Evolutionary conservation across 371 early-diverging fungal species (phyloP), one percentile per base, ranked within the genome.

Genomic region (Modicella reniformis): DNA sequence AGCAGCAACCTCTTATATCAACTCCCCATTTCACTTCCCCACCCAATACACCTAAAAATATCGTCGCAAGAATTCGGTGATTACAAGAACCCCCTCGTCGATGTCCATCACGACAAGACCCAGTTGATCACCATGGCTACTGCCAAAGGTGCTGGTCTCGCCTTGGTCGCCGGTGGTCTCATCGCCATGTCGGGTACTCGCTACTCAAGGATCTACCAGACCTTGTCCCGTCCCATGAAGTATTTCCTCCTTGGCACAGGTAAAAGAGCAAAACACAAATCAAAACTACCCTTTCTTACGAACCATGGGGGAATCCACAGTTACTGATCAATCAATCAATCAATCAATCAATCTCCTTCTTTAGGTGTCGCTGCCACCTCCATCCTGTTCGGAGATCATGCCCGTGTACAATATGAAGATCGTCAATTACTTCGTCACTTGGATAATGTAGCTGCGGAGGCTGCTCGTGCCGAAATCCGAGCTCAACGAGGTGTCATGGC

Each of bases 31-130:
- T 17, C 32, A 52, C 32, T 47, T 25, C 8, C 32, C 21, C 25
- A 79, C 89, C 5, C 83, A 83, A 30, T 91, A 87, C 72, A 82
- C 86, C n/a, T n/a, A n/a, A n/a, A n/a, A n/a, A n/a, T n/a, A n/a
- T n/a, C n/a, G n/a, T n/a, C n/a, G n/a, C 61, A 87, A 88, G 53
- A 80, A 87, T 8, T 82, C 88, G 19, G 80, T 82, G 12, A 86
- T 93, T 59, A 83, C 84, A 69, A 77, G 69, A 68, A 61, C 41
- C 9, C 61, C 13, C 17, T 69, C 21, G 44, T 77, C 58, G 23
- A 61, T 29, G 59, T 51, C 10, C n/a, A n/a, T n/a, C n/a, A n/a
- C n/a, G n/a, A n/a, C n/a, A n/a, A n/a, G n/a, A n/a, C n/a, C n/a
- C n/a, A n/a, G n/a, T n/a, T n/a, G n/a, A n/a, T n/a, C n/a, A n/a